Evolutionary conservation across 1,284 basidiomycete species (phyloP).

Genomic region (Rhodotorula sp.): DNA sequence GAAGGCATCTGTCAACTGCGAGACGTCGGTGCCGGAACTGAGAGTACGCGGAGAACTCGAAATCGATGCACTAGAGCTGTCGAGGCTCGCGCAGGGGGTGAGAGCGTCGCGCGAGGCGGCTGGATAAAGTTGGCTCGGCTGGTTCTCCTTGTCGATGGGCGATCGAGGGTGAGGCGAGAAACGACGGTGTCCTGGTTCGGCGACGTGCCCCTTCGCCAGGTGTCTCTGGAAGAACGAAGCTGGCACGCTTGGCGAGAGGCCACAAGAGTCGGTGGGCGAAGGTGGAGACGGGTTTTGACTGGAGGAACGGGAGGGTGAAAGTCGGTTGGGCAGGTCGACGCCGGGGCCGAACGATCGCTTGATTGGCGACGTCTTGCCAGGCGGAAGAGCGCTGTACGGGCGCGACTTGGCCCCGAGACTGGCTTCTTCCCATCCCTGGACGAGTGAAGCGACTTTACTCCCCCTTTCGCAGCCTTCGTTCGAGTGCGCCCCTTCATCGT

Average conservation of each 20-base stretch:
- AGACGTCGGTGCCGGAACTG: conserved; percentile 6
- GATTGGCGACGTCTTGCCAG: neutral
- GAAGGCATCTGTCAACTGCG: conserved; percentile 1
- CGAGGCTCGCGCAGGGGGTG: too few relatives aligned
- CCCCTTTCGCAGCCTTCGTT: neutral
- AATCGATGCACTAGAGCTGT: neutral
- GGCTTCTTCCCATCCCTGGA: conserved; percentile 29
- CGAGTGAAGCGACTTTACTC: conserved; percentile 18
- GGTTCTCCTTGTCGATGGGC: conserved; percentile 24
- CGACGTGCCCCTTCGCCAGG: neutral
- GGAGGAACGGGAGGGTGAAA: neutral
- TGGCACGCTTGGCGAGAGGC: conserved; percentile 20
- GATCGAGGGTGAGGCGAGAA: neutral
- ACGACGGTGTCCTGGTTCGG: too few relatives aligned
- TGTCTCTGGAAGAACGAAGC: conserved; percentile 34
- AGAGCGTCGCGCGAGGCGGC: neutral
- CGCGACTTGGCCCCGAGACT: conserved; percentile 15
- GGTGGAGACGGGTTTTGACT: neutral
- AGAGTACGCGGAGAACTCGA: neutral
- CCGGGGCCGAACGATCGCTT: neutral
- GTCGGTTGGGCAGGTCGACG: neutral
- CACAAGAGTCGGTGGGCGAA: neutral
- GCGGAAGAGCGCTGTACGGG: conserved; percentile 14
- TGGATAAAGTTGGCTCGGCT: neutral
- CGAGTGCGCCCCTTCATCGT: neutral